phyloP scores from a whole-genome alignment of 2,329 filamentous ascomycete genomes.

The Phialocephala subalpina region DNA sequence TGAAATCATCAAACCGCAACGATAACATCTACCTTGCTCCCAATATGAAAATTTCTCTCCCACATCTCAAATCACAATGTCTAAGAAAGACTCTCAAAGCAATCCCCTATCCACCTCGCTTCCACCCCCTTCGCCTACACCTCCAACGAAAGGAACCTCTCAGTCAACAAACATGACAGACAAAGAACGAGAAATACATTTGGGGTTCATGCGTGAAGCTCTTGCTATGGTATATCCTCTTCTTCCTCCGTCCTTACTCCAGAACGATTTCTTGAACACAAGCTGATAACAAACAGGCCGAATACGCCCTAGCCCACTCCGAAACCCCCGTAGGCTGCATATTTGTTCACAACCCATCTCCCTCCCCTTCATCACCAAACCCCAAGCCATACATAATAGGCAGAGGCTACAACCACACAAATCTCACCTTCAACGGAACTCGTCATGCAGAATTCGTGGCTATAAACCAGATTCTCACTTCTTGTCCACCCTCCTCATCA shows the following conservation, averaged over 20 bases:
- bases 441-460: constrained; percentile 96
- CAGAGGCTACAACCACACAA: constrained; percentile 96
- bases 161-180: not conserved
- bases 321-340: constrained; percentile 98
- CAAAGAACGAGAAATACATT: constrained; percentile 47
- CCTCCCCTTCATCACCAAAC: not conserved
- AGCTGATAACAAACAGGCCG: constrained; percentile 64
- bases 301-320: constrained; percentile 82
- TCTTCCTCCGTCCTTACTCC: not conserved
- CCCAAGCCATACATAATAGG: constrained; percentile 78
- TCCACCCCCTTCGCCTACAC: not conserved
- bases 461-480: constrained; percentile 68
- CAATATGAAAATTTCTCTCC: not conserved
- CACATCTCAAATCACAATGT: not conserved
- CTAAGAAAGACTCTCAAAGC: not conserved
- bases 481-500: constrained; percentile 45
- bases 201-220: constrained; percentile 66
- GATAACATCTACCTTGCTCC: not conserved
- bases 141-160: not conserved
- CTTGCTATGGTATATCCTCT: constrained; percentile 18
- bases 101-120: constrained; percentile 2
- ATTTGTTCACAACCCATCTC: constrained; percentile 68
- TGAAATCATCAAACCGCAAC: not conserved
- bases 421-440: constrained; percentile 88
- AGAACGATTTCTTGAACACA: no score